Conservation (phyloP, 2,329 filamentous ascomycete species). For the Botrytis paeoniae region DNA sequence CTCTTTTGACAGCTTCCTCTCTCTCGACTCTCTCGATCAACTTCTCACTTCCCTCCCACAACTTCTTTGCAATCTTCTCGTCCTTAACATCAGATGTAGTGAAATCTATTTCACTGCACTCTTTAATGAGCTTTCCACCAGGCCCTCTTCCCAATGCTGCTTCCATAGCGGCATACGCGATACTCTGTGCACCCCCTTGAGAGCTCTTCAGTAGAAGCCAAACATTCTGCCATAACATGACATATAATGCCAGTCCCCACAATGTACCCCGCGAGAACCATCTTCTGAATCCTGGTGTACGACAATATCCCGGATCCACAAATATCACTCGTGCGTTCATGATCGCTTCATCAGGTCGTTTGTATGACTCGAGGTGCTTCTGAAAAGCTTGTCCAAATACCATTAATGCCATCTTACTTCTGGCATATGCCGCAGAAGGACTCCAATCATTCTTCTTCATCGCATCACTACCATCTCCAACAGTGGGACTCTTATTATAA, state of each 20-base stretch:
- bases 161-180: slow-evolving; percentile 85
- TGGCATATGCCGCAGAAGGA: slow-evolving; percentile 57
- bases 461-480: slow-evolving; percentile 49
- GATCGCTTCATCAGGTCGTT: slow-evolving; percentile 77
- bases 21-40: slow-evolving; percentile 81
- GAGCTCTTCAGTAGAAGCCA: slow-evolving; percentile 89
- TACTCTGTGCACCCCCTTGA: slow-evolving; percentile 78
- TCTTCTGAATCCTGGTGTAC: slow-evolving; percentile 82
- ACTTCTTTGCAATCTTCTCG: slow-evolving; percentile 73
- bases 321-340: slow-evolving; percentile 81
- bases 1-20: slow-evolving; percentile 60
- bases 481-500: slow-evolving; percentile 74
- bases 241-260: slow-evolving; percentile 73
- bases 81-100: slow-evolving; percentile 72
- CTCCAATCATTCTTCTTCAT: slow-evolving; percentile 52
- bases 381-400: slow-evolving; percentile 88
- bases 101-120: slow-evolving; percentile 75
- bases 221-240: slow-evolving; percentile 73
- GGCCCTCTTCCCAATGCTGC: slow-evolving; percentile 59
- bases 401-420: slow-evolving; percentile 77
- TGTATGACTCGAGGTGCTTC: slow-evolving; percentile 82
- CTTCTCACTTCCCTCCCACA: slow-evolving; percentile 88
- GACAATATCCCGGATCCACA: slow-evolving; percentile 79
- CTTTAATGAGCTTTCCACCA: slow-evolving; percentile 78
- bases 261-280: slow-evolving; percentile 86